Conservation (phyloP, 306 rosid genomes). For the Quercus alba region DNA sequence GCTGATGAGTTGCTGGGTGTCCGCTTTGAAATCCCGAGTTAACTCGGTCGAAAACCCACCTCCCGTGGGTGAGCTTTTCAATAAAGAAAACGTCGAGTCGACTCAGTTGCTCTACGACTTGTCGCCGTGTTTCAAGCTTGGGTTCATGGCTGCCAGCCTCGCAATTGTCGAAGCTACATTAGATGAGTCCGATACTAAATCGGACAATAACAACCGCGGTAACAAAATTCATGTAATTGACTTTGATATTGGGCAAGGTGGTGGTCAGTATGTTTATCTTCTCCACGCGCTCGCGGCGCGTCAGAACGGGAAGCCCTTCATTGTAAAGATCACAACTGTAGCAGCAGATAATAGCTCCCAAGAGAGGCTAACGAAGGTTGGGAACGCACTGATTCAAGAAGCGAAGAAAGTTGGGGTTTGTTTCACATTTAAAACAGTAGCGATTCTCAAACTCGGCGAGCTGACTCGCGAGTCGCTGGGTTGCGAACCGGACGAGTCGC, state of each 20-base stretch:
- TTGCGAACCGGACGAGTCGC: constrained; percentile 47
- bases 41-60: constrained; percentile 49
- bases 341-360: constrained; percentile 34
- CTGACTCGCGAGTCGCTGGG: constrained; percentile 75
- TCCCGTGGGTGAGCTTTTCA: constrained; percentile 40
- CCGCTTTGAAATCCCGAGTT: constrained; percentile 59
- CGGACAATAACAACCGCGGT: background rate
- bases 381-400: constrained; percentile 27
- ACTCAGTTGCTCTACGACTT: constrained; percentile 58
- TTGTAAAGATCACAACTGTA: constrained; percentile 51
- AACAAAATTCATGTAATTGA: constrained; percentile 65
- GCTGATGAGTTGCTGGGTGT: constrained; percentile 42
- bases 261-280: constrained; percentile 52
- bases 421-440: constrained; percentile 31
- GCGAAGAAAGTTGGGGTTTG: constrained; percentile 36
- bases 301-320: constrained; percentile 7
- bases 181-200: constrained; percentile 22
- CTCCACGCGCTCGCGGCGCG: constrained; percentile 45
- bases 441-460: constrained; percentile 43
- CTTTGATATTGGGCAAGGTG: constrained; percentile 83
- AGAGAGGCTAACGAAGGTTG: constrained; percentile 36
- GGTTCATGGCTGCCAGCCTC: constrained; percentile 70
- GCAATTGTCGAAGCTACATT: constrained; percentile 77
- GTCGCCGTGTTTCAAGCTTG: constrained; percentile 53
- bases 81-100: constrained; percentile 57